Percentiles rank a stretch among this genome's conserved stretches.
Conservation (phyloP, 2,329 filamentous ascomycete species). For the Fusarium luffae region DNA sequence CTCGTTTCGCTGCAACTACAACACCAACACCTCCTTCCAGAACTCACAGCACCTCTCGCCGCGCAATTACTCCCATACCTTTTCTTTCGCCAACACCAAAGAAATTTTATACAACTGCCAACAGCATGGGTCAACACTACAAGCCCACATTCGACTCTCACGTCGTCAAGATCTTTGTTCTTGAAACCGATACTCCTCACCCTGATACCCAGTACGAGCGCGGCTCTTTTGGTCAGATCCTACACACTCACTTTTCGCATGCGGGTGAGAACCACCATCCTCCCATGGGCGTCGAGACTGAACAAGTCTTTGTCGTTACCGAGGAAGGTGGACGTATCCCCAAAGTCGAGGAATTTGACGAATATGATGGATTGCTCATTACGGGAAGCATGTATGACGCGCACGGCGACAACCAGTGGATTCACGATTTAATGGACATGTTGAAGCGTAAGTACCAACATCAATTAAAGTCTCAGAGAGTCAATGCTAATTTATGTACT, state of each 20-base stretch:
- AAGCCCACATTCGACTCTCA: conserved; percentile 42
- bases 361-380: conserved; percentile 78
- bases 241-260: conserved; percentile 61
- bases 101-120: conserved; percentile 7
- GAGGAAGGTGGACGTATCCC: conserved; percentile 61
- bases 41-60: background rate
- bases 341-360: conserved; percentile 62
- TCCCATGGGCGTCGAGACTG: conserved; percentile 64
- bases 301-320: conserved; percentile 65
- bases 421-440: conserved; percentile 72
- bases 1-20: background rate
- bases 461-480: background rate
- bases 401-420: conserved; percentile 78
- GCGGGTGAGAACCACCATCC: conserved; percentile 65
- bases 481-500: background rate
- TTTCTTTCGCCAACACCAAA: background rate
- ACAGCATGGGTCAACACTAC: conserved; percentile 44
- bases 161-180: conserved; percentile 59
- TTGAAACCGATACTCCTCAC: conserved; percentile 68
- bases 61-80: background rate
- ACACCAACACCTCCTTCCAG: background rate
- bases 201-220: conserved; percentile 59
- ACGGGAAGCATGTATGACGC: conserved; percentile 77
- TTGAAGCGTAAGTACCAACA: conserved; percentile 53
- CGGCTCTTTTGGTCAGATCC: conserved; percentile 66